Evolutionary conservation across 495 filamentous ascomycete genomes (phyloP), one percentile per base, ranked within the genome.

Genomic region (Podospora conica): DNA sequence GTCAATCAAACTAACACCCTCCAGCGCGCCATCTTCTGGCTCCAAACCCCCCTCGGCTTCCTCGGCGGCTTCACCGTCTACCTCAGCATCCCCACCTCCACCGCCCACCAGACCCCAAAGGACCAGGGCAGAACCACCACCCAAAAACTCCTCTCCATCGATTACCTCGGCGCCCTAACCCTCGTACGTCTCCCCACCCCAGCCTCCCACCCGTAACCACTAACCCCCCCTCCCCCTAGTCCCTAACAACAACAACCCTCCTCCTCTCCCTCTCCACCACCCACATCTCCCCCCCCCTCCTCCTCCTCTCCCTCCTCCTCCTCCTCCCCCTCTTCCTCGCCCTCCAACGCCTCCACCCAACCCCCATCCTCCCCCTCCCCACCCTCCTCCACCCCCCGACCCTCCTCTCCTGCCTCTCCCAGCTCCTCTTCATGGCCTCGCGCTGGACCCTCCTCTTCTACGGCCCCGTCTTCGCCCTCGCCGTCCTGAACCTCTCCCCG

Each of bases 371-470:
- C 62, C 91, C 91, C 0, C 75, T 91, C 23, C 55, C 78, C 4
- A 77, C 93, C 10, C 80, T 93, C 48, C 77, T 78, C 40, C 86
- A 85, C 58, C 84, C 87, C 18, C 86, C 85, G 28, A 86, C 88
- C 2, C 75, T 92, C 2, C 71, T 91, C 11, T 88, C 87, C 10
- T 92, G 89, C 69, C 59, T 92, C 18, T 81, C 86, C 1, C 89
- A 90, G 53, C 79, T 90, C 0, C 83, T 85, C 27, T 83, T 90
- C 70, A 92, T 92, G 90, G 85, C 89, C 75, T 81, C 88, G 6
- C 87, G 90, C 53, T 93, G 89, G 90, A 78, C 80, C 5, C 82
- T 93, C n/a, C 78, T 94, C 8, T 92, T 91, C 75, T 93, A 89
- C 78, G 82, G 86, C 0, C 91, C 91, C 0, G 84, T 89, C 28